A percentile compares a stretch with the other conserved stretches of the same genome.
Conservation (phyloP, 305 asterid species). For the Caryopteris hybrid region DNA sequence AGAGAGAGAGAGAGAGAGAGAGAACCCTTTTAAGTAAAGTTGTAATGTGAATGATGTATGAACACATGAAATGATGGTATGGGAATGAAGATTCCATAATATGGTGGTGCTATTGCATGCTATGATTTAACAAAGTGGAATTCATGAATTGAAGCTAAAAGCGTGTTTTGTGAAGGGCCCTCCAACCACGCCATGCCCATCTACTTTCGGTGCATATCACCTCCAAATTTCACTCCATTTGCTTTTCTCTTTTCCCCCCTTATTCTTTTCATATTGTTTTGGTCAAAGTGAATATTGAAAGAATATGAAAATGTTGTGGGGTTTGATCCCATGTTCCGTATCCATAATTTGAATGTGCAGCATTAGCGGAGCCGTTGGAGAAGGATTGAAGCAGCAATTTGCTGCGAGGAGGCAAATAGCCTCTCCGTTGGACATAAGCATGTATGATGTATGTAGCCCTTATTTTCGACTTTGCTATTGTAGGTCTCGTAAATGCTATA, state of each 20-base stretch:
- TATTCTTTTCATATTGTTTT: not conserved
- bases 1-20: not conserved
- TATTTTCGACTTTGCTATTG: too few species aligned
- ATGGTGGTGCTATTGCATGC: slow-evolving; percentile 6
- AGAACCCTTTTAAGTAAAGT: not conserved
- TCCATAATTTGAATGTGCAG: too few species aligned
- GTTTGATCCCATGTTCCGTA: too few species aligned
- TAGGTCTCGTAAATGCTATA: too few species aligned
- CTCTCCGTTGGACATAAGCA: too few species aligned
- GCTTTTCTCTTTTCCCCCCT: not conserved
- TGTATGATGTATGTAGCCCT: too few species aligned
- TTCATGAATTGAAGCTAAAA: not conserved
- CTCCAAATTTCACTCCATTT: not conserved
- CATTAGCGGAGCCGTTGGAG: too few species aligned
- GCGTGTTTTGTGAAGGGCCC: slow-evolving; percentile 23
- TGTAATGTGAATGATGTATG: not conserved
- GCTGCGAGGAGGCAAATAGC: too few species aligned
- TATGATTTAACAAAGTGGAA: slow-evolving; percentile 25
- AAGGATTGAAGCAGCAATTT: too few species aligned
- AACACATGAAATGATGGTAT: slow-evolving; percentile 10
- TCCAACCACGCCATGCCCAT: slow-evolving; percentile 28
- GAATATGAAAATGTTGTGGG: too few species aligned
- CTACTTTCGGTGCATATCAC: slow-evolving; percentile 26
- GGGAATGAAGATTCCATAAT: slow-evolving; percentile 3
- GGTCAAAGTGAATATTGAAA: too few species aligned